A percentile compares a stretch with the other conserved stretches of the same genome.
Conservation (phyloP, 345 rosid species). For the Ricinus communis region DNA sequence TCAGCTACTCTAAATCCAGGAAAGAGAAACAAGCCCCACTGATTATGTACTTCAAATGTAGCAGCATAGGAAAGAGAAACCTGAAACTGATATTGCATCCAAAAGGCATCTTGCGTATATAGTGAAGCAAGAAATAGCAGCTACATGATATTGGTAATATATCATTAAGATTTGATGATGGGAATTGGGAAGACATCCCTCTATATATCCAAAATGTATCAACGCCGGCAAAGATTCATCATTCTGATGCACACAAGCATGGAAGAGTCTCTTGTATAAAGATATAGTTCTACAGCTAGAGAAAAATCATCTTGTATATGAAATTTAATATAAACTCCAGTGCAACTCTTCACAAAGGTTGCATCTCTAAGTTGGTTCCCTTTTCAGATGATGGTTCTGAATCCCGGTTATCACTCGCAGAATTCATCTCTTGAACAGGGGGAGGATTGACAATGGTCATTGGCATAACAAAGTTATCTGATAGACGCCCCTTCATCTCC, state of each 20-base stretch:
- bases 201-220: background rate
- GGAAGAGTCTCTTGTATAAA: background rate
- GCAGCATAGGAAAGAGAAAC: background rate
- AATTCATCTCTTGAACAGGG: slow-evolving; percentile 79
- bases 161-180: background rate
- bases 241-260: background rate
- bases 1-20: background rate
- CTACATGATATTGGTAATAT: background rate
- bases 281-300: background rate
- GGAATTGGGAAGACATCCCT: background rate
- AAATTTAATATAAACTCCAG: background rate
- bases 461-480: slow-evolving; percentile 72
- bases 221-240: background rate
- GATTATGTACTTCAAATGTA: background rate
- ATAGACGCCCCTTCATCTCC: slow-evolving; percentile 26
- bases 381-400: slow-evolving; percentile 40
- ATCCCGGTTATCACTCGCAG: slow-evolving; percentile 42
- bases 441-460: slow-evolving; percentile 92
- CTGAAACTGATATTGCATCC: background rate
- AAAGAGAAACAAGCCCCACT: background rate
- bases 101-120: background rate
- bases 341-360: slow-evolving; percentile 35
- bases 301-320: background rate
- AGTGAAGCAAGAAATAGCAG: slow-evolving; percentile 2
- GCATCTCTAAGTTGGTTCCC: slow-evolving; percentile 58